Base-by-base conservation (phyloP, 1,284 basidiomycete genomes). In the Erythrobasidium hasegawianum region DNA sequence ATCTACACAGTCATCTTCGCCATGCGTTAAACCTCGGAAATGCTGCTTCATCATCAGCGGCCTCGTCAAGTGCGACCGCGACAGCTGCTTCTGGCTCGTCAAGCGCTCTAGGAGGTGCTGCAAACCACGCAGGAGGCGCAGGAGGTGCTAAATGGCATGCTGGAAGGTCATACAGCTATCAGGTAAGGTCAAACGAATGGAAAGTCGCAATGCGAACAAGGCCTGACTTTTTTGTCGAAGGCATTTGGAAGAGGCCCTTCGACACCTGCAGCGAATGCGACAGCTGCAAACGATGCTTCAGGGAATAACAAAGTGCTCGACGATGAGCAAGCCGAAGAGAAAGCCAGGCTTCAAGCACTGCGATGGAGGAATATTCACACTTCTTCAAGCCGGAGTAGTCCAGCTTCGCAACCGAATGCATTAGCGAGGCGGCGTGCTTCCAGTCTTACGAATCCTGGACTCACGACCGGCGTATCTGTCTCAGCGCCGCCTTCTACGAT, bases 71-170 rank as follows among this genome's bases (percentile, higher is more conserved):
- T 24, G n/a, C 29, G 26, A 33, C 54, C 9, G 11, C 24, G 16
- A 41, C 33, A 18, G 38, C 55, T 24, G 33, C 61, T 16, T 43
- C 61, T 7, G 22, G 43, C 43, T 47, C 43, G 4, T 43, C 55
- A 2, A 57, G 18, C 27, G 50, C 50, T 29, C 47, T 65, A 65
- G 62, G 62, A n/a, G 40, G 56, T 9, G 26, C 55, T 18, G 55
- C 62, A 50, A 52, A 29, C 13, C 56, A 57, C 14, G 62, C 62
- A 24, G 62, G 62, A 8, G 62, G 62, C 16, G 43, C 55, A n/a
- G 62, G 55, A 38, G 55, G 55, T 26, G 55, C 62, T n/a, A 65
- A 65, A 41, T 65, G 49, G 26, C 62, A 65, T 33, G 62, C 62
- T 65, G 62, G 62, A 50, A 33, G 62, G 38, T 65, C 62, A 16